phyloP scores from a whole-genome alignment of 2,329 filamentous ascomycete species.

The Colletotrichum higginsianum region DNA sequence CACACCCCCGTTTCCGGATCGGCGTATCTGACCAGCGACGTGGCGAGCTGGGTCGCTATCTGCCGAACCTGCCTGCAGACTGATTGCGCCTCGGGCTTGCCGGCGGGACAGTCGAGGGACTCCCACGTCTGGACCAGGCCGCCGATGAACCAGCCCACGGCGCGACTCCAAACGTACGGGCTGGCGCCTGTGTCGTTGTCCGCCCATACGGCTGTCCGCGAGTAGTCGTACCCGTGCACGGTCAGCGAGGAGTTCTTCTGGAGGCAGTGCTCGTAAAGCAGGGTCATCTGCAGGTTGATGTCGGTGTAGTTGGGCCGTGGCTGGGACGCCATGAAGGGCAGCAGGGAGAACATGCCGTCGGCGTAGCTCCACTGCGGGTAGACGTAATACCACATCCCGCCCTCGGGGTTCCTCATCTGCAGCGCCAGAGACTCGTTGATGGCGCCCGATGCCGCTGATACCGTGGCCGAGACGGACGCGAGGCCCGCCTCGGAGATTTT shows the following conservation, averaged over 20 bases:
- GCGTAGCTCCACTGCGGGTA: slow-evolving; percentile 69
- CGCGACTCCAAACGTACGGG: slow-evolving; percentile 42
- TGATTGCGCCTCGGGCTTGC: background rate
- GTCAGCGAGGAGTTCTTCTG: slow-evolving; percentile 35
- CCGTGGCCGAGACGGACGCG: slow-evolving; percentile 23
- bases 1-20: slow-evolving; percentile 38
- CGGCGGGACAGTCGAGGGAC: slow-evolving; percentile 17
- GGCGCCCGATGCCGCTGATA: slow-evolving; percentile 36
- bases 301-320: slow-evolving; percentile 41
- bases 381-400: slow-evolving; percentile 55
- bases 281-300: slow-evolving; percentile 44
- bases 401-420: slow-evolving; percentile 50
- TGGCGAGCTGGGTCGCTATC: slow-evolving; percentile 19
- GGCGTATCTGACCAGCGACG: slow-evolving; percentile 23
- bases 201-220: slow-evolving; percentile 41
- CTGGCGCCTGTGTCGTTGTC: slow-evolving; percentile 39
- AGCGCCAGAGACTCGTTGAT: slow-evolving; percentile 44
- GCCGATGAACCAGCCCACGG: slow-evolving; percentile 42
- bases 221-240: slow-evolving; percentile 43
- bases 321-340: slow-evolving; percentile 55
- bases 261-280: slow-evolving; percentile 41
- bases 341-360: slow-evolving; percentile 67
- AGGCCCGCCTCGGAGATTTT: slow-evolving; percentile 22
- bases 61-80: slow-evolving; percentile 25
- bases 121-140: slow-evolving; percentile 43